Base-by-base conservation (phyloP, 225 moss, liverwort and hornwort species). In the Pseudoscleropodium purum region DNA sequence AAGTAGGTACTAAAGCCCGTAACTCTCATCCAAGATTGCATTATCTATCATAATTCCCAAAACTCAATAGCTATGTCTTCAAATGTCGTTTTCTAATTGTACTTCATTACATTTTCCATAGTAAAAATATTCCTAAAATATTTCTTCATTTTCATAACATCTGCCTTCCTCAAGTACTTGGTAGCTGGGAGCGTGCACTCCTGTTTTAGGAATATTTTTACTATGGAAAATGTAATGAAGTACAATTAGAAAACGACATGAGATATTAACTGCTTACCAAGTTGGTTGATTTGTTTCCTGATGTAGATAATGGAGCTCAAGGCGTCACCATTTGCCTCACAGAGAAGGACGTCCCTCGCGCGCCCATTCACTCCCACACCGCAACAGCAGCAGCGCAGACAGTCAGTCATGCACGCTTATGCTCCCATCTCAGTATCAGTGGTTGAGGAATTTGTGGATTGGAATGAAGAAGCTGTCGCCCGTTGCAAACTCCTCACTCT, bases 401-500 rank as follows among this genome's bases (percentile, higher is more conserved):
- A 89, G 13, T 93, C 91, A 27, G 89, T 89, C 45, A 92, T 84
- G 84, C 81, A 90, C 34, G 80, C 66, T 27, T 57, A 91, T 24
- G 91, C 92, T 56, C 94, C 92, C 85, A 97, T 99, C 90, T 95
- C 91, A 39, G 92, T 94, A 4, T 82, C 91, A 75, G 97, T 97
- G 56, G 97, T 97, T 18, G 91, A 95, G 90, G 97, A 97, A 86
- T 97, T 97, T 91, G 91, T 99, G 77, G 85, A 89, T 54, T 97
- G 99, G 96, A 97, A 97, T 85, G 99, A 97, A 89, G 97, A 99
- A 91, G 96, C 99, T 84, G 90, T 96, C 23, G 87, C 93, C 30
- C 99, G 99, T 15, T 97, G 99, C 89, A 94, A 91, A 60, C 91
- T 99, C 64, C 95, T 99, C 73, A 95, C 97, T 72, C 92, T 94